A percentile compares a stretch with the other conserved stretches of the same genome.
These are phyloP conservation scores for Cochlearia excelsa DNA, from an alignment of 345 rosid genomes.

Conservation along the genomic window DNA sequence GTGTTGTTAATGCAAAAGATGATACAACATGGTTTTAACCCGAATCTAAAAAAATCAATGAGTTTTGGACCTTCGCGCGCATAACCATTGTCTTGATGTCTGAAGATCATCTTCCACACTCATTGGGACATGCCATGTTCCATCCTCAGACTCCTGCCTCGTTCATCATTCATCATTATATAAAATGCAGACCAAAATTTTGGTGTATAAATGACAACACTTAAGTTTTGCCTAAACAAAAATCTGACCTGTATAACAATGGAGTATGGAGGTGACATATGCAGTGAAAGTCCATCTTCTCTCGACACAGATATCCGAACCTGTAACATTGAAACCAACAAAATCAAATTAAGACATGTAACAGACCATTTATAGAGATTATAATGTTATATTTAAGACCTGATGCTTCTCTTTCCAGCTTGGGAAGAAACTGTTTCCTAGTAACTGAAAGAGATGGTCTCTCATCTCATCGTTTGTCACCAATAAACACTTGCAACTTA, in stretches of 20 bases:
- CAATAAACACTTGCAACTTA: constrained; percentile 68
- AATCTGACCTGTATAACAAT: constrained; percentile 77
- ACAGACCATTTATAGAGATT: background rate
- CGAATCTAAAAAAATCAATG: constrained; percentile 19
- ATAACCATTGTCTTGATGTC: constrained; percentile 72
- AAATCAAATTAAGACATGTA: background rate
- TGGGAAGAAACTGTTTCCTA: constrained; percentile 87
- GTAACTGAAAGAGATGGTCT: constrained; percentile 90
- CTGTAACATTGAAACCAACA: constrained; percentile 37
- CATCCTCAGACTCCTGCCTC: constrained; percentile 81
- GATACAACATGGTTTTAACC: constrained; percentile 15
- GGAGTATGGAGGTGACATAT: constrained; percentile 96
- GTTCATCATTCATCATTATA: background rate
- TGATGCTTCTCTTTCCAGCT: constrained; percentile 99
- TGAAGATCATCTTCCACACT: constrained; percentile 59
- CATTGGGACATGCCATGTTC: constrained; percentile 86
- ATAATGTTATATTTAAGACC: constrained; percentile 37
- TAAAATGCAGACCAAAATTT: background rate
- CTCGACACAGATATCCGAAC: constrained; percentile 57
- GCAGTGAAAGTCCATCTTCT: constrained; percentile 45
- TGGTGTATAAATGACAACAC: background rate
- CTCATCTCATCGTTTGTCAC: constrained; percentile 98
- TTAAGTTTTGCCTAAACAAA: constrained; percentile 12
- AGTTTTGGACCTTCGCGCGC: constrained; percentile 48
- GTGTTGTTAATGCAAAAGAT: background rate